Evolutionary conservation across 352 stramenopile genomes (phyloP), one percentile per base, ranked within the genome.

Genomic region (Phytophthora megakarya): DNA sequence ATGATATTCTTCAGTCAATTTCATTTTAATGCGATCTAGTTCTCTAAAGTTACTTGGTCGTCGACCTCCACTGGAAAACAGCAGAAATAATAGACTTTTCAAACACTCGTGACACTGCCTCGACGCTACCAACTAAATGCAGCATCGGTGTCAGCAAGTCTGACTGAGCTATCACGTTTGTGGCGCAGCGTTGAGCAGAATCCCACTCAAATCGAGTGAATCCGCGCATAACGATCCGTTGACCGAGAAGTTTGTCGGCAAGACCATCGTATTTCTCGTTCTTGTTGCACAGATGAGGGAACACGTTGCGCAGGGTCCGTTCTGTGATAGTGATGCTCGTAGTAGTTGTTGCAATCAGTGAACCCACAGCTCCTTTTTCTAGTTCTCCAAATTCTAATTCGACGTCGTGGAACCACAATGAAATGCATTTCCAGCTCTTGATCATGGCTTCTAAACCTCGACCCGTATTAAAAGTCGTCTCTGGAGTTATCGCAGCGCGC

Each of bases 101-200:
- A 21, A 67, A 65, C 16, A 63, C 44, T 5, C 9, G 12, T 1
- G 49, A 53, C 6, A 53, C 51, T 6, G 38, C 32, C 4, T 64
- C 64, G 19, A 72, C 26, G 0, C 28, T 56, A 8, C 50, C 57
- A 12, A 67, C 28, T 5, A 56, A 43, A 21, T 11, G 15, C 16
- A 45, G 42, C 30, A 68, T 52, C 0, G 64, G 57, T 5, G 32
- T 35, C 23, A 68, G 6, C 42, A 72, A 32, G 28, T 68, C 57
- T 0, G 54, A 40, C 13, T 59, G 19, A 32, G 52, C 21, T 11
- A 25, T 21, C 10, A 67, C 22, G 1, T 28, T 45, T 4, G 16
- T 42, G 1, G 63, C 38, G 13, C 49, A 23, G 6, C 28, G 23
- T 23, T 46, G 11, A 10, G n/a, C 33, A 15, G 16, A 9, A 37